Evolutionary conservation across 2,329 filamentous ascomycete genomes (phyloP), one percentile per base, ranked within the genome.

Genomic region (Aspergillus fumigatiaffinis): DNA sequence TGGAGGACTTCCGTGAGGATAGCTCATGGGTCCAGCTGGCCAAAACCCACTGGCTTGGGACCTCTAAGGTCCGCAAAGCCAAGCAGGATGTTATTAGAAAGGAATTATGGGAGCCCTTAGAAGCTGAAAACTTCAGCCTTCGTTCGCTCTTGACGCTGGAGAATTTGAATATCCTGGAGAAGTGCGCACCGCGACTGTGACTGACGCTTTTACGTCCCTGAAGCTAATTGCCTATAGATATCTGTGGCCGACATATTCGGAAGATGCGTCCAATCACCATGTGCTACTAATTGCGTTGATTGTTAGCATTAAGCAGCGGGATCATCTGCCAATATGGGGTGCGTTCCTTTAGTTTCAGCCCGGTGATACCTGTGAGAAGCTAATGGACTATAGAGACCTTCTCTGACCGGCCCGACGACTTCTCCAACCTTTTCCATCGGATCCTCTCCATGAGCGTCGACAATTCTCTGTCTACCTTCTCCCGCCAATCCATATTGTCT

Each of bases 181-280:
- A 84, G 87, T 90, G 77, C 21, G 76, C 61, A 7, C 28, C 35
- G 44, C 25, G 17, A n/a, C 17, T 17, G 12, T 47, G 20, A 26
- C 14, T 42, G 14, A 50, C 52, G 21, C 42, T 29, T 21, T 55
- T 38, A 49, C 38, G 26, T 38, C 20, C 23, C 32, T 28, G 12
- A 50, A 54, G 55, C 67, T 69, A 60, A 71, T 64, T 54, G 48
- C 35, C n/a, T 50, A 57, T 59, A 90, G 91, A 70, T 97, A 96
- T 71, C 82, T 99, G 28, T 99, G 94, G 94, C 94, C 94, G 49
- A 91, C 89, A 52, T 99, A 95, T 72, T 87, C 84, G 12, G 90
- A 96, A 62, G 87, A 94, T 67, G 86, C 91, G 3, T 96, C 93
- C 32, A 95, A 99, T 73, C 88, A 92, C 68, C 93, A 99, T 73